Base-by-base conservation (phyloP, 1,139 yeast species). In the Pichia sp. region DNA sequence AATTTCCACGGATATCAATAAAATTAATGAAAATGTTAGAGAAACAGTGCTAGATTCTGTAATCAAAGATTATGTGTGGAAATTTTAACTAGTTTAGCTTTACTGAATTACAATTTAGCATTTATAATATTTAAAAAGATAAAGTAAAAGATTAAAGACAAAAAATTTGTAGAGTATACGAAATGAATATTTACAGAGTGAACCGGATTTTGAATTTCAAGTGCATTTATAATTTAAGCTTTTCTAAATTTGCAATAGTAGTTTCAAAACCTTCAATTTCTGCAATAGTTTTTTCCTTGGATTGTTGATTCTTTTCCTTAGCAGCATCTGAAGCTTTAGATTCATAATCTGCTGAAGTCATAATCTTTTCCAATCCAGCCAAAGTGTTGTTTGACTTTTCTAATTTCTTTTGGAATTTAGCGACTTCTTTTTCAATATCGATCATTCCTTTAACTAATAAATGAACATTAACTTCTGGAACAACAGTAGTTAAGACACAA, bases 371-470 rank as follows among this genome's bases (percentile, higher is more conserved):
- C 46, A 82, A 68, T 50, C 70, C 66, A 39, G 67, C 69, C 58
- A 75, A 72, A 46, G 71, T 61, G 56, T 70, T 73, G 51, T 65
- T 63, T 35, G 74, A 69, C 65, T 79, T 81, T 47, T 67, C 73
- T 60, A 89, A 74, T 70, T 85, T 89, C 75, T 79, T 80, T 58
- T 73, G 66, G 38, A 90, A 95, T 75, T 90, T 92, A 55, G 73
- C 62, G 59, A 92, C 86, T 68, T 92, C 97, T 42, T 85, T 82
- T 58, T 89, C 97, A 58, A 90, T 78, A 63, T 92, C 97, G 57
- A 92, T 81, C 63, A 86, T 94, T 46, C 97, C 97, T 74, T 87
- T 87, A 49, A 92, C 97, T 63, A 92, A 75, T 32, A 90, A 79
- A 60, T 87, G 96, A 32, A 90, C 97, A 51, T 82, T 83, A 61